Conservation (phyloP, 2,329 filamentous ascomycete genomes). For the Tolypocladium paradoxum region DNA sequence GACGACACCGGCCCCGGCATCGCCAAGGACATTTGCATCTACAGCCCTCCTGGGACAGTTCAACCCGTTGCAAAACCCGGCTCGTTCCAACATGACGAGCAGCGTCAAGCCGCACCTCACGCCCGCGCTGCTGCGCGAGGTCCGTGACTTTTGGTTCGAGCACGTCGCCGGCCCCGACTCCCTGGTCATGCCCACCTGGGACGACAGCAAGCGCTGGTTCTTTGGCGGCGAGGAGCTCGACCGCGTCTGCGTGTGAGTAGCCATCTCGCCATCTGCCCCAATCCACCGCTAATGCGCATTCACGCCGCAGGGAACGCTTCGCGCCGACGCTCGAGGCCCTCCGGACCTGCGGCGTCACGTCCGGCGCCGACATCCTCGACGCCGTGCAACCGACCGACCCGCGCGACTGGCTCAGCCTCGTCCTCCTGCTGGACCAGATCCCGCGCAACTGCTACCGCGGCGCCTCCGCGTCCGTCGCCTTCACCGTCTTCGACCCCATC, state of each 20-base stretch:
- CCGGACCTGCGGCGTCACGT: constrained; percentile 12
- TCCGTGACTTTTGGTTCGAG: constrained; percentile 28
- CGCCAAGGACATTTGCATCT: neutral
- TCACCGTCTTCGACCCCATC: constrained; percentile 45
- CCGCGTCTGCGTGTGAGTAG: constrained; percentile 21
- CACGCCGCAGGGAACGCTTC: constrained; percentile 16
- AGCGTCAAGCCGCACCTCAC: constrained; percentile 13
- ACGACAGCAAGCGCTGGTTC: constrained; percentile 23
- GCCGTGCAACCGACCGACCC: constrained; percentile 14
- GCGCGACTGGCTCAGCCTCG: constrained; percentile 33
- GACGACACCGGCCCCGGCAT: neutral
- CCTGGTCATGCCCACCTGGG: constrained; percentile 13
- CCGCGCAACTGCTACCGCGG: constrained; percentile 51
- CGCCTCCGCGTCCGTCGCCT: constrained; percentile 30
- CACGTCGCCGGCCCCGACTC: constrained; percentile 16
- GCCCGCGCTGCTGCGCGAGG: constrained; percentile 15
- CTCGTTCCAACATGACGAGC: constrained; percentile 1
- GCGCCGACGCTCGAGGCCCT: constrained; percentile 23
- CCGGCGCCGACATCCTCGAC: constrained; percentile 18
- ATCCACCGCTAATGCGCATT: neutral
- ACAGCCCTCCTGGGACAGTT: neutral
- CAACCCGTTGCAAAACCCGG: neutral
- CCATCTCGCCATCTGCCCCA: neutral
- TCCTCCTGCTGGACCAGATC: constrained; percentile 52
- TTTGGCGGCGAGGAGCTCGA: constrained; percentile 22